phyloP scores from a whole-genome alignment of 495 filamentous ascomycete species.

The Penicillium cataractarum region DNA sequence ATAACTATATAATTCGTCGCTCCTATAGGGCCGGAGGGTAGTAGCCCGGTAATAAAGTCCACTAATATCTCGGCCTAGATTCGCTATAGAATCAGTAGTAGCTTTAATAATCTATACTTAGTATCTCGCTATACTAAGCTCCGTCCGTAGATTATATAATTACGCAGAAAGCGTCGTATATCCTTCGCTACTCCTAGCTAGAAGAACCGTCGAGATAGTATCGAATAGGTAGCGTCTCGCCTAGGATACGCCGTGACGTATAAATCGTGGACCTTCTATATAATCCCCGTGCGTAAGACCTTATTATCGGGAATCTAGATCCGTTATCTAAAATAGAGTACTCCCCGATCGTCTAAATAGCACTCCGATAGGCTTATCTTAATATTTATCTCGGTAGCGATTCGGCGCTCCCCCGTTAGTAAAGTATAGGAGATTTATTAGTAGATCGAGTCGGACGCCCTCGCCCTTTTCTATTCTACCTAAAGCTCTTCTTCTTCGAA shows the following conservation, averaged over 20 bases:
- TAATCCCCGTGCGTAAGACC: not conserved
- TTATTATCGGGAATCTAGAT: not conserved
- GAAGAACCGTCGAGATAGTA: constrained; percentile 9
- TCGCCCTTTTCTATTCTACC: not conserved
- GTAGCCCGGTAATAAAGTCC: not conserved
- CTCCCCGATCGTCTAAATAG: not conserved
- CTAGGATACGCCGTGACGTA: not conserved
- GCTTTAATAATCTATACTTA: not conserved
- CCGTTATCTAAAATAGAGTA: not conserved
- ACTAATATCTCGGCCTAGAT: constrained; percentile 6
- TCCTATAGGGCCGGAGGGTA: not conserved
- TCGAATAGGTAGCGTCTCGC: constrained; percentile 6
- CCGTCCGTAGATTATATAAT: not conserved
- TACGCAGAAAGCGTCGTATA: not conserved
- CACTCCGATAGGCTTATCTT: not conserved
- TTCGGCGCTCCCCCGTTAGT: not conserved
- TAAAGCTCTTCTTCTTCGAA: not conserved
- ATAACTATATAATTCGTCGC: not conserved
- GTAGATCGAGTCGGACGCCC: not conserved
- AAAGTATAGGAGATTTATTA: not conserved
- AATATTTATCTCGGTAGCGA: not conserved
- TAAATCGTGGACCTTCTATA: not conserved
- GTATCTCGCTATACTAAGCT: constrained; percentile 3
- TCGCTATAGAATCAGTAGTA: constrained; percentile 1
- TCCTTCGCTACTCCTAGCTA: constrained; percentile 3